These are phyloP conservation scores for Colletotrichum siamense DNA, from an alignment of 2,329 filamentous ascomycete species.

Conservation along the genomic window DNA sequence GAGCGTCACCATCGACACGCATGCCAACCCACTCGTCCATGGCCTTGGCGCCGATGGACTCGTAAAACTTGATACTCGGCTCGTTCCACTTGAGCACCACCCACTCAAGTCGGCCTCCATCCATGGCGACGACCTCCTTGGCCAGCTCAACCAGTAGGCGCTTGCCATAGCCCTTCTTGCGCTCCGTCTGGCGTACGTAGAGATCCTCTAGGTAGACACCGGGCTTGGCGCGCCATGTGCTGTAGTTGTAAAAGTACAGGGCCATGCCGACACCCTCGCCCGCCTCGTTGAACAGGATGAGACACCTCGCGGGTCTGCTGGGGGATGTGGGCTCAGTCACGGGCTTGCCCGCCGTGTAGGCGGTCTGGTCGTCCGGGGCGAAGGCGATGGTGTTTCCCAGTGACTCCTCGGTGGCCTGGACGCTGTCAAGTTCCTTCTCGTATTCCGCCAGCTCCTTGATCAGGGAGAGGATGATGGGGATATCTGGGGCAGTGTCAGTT, in stretches of 20 bases:
- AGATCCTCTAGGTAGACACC: slow-evolving; percentile 95
- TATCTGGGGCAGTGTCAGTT: slow-evolving; percentile 59
- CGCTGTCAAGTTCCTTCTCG: slow-evolving; percentile 76
- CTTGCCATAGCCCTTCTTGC: slow-evolving; percentile 82
- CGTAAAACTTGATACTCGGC: slow-evolving; percentile 88
- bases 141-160: slow-evolving; percentile 77
- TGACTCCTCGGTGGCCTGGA: slow-evolving; percentile 79
- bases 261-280: slow-evolving; percentile 74
- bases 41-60: slow-evolving; percentile 68
- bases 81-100: slow-evolving; percentile 92
- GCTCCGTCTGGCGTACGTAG: slow-evolving; percentile 75
- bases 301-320: slow-evolving; percentile 73
- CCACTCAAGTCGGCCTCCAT: slow-evolving; percentile 85
- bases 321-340: slow-evolving; percentile 60
- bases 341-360: slow-evolving; percentile 34
- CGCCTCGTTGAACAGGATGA: slow-evolving; percentile 65
- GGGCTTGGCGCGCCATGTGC: slow-evolving; percentile 85
- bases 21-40: slow-evolving; percentile 79
- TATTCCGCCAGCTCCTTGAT: slow-evolving; percentile 89
- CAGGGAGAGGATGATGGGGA: slow-evolving; percentile 79
- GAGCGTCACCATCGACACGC: slow-evolving; percentile 71
- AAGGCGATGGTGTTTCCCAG: slow-evolving; percentile 82
- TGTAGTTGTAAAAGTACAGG: slow-evolving; percentile 95
- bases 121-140: slow-evolving; percentile 75
- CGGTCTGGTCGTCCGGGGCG: slow-evolving; percentile 55